Base-by-base conservation (phyloP, 2,329 filamentous ascomycete species). In the Colletotrichum sansevieriae region DNA sequence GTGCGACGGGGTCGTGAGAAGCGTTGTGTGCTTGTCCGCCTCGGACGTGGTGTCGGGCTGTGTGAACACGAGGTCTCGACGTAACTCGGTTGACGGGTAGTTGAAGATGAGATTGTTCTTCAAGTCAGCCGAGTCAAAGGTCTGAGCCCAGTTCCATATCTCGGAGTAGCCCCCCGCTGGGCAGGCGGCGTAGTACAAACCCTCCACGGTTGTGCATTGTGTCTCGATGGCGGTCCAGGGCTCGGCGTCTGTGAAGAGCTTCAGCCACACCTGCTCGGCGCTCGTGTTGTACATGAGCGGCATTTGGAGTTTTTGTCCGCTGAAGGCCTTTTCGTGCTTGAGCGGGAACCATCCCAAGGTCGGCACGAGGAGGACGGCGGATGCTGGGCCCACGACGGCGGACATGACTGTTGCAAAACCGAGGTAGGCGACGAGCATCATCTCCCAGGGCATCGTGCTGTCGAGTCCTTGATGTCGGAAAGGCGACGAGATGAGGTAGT, bases 341-440 rank as follows among this genome's bases (percentile, higher is more conserved):
- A 62, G 2, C 1, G 25, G 8, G 6, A 63, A 70, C 51, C 63
- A 68, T 3, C 58, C 67, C 0, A 44, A 51, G n/a, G n/a, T n/a
- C n/a, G n/a, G n/a, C n/a, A n/a, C n/a, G n/a, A n/a, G n/a, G n/a
- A n/a, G n/a, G n/a, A n/a, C n/a, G n/a, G n/a, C n/a, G n/a, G n/a
- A n/a, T n/a, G n/a, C n/a, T n/a, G n/a, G n/a, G n/a, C n/a, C n/a
- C n/a, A n/a, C n/a, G n/a, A n/a, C n/a, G n/a, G n/a, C n/a, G 6
- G 67, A 63, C 6, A 70, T 18, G 7, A 70, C 29, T 2, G 67
- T 70, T 10, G 58, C 46, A 29, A 67, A 59, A 18, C 63, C 3
- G 4, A 70, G 35, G 12, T 56, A 58, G 2, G 29, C 25, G 8
- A 52, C 41, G 1, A 67, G 47, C 0, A 62, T 18, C 22, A 57